Base-by-base conservation (phyloP, 192 early-diverging fungal genomes). In the Haplosporangium gracile region DNA sequence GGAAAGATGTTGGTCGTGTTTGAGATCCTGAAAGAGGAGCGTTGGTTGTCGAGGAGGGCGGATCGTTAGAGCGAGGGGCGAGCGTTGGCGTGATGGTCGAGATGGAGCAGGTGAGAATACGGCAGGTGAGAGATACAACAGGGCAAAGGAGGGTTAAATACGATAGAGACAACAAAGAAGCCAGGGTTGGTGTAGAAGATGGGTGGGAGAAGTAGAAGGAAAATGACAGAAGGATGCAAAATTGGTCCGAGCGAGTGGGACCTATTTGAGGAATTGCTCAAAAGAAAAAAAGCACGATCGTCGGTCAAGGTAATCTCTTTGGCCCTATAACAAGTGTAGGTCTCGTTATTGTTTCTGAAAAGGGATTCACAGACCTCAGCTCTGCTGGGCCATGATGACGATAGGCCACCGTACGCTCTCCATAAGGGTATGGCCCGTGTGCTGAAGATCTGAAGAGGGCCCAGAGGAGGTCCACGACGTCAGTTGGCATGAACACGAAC, bases 401-500 rank as follows among this genome's bases (percentile, higher is more conserved):
- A 15, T 45, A 45, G 0, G 43, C 43, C 13, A 45, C 0, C 15
- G 13, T 0, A 45, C 15, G 13, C 43, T 45, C 13, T 45, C 11
- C 43, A 45, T 13, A 13, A 45, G 43, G 43, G 0, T 13, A 45
- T 45, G 43, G 13, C 43, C 13, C 13, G 13, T 15, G 2, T 45
- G 43, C 15, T 45, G 43, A 45, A 15, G 43, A 45, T 2, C 11
- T 1, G 15, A 45, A 15, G 43, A 45, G 43, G 43, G 13, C 5
- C 55, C 5, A 57, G n/a, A 26, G 16, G n/a, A 26, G 7, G 60
- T 32, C 9, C 60, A 65, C 32, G 60, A 65, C 60, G 26, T 11
- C 55, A 65, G 60, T 32, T 11, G 13, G 60, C 26, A 65, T 65
- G 60, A 65, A 65, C 60, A 65, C 60, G 60, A 65, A 65, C 60